Conservation (phyloP, 78 protist species). For the Dictyostelium discoideum region DNA sequence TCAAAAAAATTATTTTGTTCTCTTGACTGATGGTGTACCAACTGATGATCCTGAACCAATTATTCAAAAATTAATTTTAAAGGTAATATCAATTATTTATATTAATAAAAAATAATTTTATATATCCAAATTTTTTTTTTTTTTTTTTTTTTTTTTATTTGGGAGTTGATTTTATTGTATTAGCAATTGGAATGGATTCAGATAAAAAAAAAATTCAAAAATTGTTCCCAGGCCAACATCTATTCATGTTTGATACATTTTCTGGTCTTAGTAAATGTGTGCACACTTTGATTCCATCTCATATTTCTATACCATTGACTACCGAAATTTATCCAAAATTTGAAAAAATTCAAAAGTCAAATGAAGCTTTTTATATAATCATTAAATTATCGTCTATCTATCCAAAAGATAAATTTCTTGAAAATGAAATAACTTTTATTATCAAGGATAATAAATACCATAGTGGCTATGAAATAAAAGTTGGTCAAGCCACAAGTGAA, state of each 20-base stretch:
- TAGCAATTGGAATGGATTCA: not conserved
- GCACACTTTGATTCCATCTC: not conserved
- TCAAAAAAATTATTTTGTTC: not conserved
- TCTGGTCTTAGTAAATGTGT: not conserved
- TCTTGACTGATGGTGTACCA: not conserved
- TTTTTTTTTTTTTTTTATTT: no score
- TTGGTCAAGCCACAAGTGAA: not conserved
- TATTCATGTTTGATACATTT: not conserved
- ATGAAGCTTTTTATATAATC: not conserved
- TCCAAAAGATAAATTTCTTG: not conserved
- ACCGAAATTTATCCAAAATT: not conserved
- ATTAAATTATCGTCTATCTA: no score
- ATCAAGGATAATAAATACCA: not conserved
- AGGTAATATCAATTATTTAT: not conserved
- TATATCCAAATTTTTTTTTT: no score
- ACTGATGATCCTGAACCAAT: not conserved
- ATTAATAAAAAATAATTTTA: no score
- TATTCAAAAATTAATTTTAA: no score
- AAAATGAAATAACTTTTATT: not conserved
- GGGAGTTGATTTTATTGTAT: not conserved
- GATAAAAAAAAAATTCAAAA: no score
- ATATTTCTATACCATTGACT: not conserved
- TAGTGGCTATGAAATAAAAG: not conserved
- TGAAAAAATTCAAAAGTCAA: not conserved
- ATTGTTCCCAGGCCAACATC: not conserved